phyloP scores from a whole-genome alignment of 2,329 filamentous ascomycete genomes.

The Fusarium oxysporum region DNA sequence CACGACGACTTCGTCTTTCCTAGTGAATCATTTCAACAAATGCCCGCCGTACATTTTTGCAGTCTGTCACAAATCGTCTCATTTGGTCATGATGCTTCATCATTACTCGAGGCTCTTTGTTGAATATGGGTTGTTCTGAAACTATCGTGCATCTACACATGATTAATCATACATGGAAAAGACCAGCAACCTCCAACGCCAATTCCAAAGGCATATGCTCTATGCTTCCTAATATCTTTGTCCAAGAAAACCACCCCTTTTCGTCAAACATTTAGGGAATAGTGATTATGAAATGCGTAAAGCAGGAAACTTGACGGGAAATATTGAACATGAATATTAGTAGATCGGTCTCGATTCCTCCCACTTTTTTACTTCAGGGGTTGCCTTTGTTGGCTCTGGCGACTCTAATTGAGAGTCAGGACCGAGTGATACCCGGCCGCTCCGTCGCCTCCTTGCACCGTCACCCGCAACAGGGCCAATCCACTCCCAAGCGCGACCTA shows the following conservation, averaged over 20 bases:
- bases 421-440: conserved; percentile 63
- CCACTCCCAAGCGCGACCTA: conserved; percentile 77
- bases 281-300: conserved; percentile 17
- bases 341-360: conserved; percentile 58
- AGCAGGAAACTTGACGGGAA: conserved; percentile 2
- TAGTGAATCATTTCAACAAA: background rate
- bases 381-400: conserved; percentile 41
- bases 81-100: background rate
- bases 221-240: conserved; percentile 26
- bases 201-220: conserved; percentile 22
- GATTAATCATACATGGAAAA: conserved; percentile 30
- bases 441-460: conserved; percentile 60
- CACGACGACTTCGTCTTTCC: conserved; percentile 3
- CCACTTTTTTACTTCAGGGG: conserved; percentile 53
- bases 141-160: conserved; percentile 21
- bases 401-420: conserved; percentile 53
- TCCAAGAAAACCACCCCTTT: conserved; percentile 19
- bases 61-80: background rate
- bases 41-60: background rate
- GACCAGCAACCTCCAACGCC: conserved; percentile 38
- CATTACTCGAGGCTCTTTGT: background rate
- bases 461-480: conserved; percentile 68
- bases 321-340: conserved; percentile 39
- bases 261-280: conserved; percentile 28
- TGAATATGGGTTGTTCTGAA: conserved; percentile 1